These are phyloP conservation scores for Boletus rufocinnamomeus DNA, from an alignment of 768 basidiomycete genomes.

Conservation along the genomic window DNA sequence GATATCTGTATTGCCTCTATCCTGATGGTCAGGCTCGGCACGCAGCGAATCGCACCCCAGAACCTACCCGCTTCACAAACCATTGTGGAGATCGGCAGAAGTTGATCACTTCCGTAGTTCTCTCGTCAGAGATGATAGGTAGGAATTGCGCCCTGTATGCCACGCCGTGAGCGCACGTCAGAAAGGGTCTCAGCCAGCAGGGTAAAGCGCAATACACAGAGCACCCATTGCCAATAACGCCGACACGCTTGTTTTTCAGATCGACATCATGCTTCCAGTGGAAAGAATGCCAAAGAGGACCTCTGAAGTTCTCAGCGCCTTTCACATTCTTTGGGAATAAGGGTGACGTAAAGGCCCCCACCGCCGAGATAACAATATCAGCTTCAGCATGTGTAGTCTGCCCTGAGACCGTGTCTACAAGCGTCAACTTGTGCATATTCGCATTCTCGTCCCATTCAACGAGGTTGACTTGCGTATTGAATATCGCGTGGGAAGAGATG, in stretches of 20 bases:
- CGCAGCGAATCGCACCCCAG: conserved; percentile 35
- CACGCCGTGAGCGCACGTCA: conserved; percentile 7
- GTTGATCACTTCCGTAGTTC: conserved; percentile 53
- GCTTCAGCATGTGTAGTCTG: conserved; percentile 24
- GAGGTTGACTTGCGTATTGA: conserved; percentile 34
- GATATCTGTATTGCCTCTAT: not conserved
- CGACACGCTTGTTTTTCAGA: conserved; percentile 54
- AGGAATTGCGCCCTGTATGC: conserved; percentile 56
- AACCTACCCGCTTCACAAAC: conserved; percentile 33
- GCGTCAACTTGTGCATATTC: conserved; percentile 44
- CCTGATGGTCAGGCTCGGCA: not conserved
- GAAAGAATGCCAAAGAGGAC: conserved; percentile 53
- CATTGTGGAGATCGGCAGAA: conserved; percentile 64
- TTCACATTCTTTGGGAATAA: not conserved
- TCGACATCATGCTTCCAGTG: conserved; percentile 56
- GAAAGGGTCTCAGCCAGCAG: conserved; percentile 8
- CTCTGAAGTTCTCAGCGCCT: conserved; percentile 40
- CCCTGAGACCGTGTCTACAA: conserved; percentile 38
- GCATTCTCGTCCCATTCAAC: conserved; percentile 48
- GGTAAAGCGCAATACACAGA: conserved; percentile 46
- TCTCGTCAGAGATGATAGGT: conserved; percentile 52
- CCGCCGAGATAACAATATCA: conserved; percentile 4
- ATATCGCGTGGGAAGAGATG: conserved; percentile 39
- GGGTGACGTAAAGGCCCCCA: conserved; percentile 6
- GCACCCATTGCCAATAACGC: conserved; percentile 65